Conservation (phyloP, 2,329 filamentous ascomycete species). For the Alternaria ventricosa region DNA sequence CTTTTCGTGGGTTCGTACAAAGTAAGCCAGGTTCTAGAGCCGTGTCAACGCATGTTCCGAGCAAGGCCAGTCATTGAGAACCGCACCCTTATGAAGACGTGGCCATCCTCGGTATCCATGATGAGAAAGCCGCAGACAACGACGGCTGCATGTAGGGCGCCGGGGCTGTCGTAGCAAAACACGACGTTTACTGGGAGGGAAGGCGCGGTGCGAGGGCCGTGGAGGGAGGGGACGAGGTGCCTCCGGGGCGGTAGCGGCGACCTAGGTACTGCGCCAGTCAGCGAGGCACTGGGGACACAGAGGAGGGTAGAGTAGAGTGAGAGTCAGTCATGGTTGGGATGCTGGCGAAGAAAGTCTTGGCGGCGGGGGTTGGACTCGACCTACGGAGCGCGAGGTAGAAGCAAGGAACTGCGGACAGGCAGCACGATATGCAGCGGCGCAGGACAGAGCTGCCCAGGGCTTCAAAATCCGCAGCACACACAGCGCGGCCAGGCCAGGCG, state of each 20-base stretch:
- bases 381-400: conserved; percentile 16
- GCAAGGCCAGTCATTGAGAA: neutral
- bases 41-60: conserved; percentile 37
- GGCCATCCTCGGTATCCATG: conserved; percentile 90
- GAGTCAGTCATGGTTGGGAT: conserved; percentile 12
- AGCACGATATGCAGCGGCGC: conserved; percentile 45
- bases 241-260: conserved; percentile 30
- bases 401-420: conserved; percentile 30
- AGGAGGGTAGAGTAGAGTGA: conserved; percentile 7
- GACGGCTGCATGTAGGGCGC: conserved; percentile 45
- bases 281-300: conserved; percentile 12
- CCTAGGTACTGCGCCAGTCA: conserved; percentile 32
- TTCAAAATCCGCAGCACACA: conserved; percentile 15
- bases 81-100: conserved; percentile 83
- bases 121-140: conserved; percentile 33
- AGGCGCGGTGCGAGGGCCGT: conserved; percentile 13
- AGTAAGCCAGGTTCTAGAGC: conserved; percentile 85
- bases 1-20: conserved; percentile 97
- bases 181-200: conserved; percentile 9
- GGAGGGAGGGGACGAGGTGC: conserved; percentile 24
- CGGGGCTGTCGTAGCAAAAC: conserved; percentile 3
- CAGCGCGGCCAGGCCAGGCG: conserved; percentile 33
- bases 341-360: conserved; percentile 25
- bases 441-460: conserved; percentile 34
- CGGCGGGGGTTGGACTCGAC: conserved; percentile 23